Evolutionary conservation across 2,329 filamentous ascomycete species (phyloP).

Genomic region (Fusarium sp.): DNA sequence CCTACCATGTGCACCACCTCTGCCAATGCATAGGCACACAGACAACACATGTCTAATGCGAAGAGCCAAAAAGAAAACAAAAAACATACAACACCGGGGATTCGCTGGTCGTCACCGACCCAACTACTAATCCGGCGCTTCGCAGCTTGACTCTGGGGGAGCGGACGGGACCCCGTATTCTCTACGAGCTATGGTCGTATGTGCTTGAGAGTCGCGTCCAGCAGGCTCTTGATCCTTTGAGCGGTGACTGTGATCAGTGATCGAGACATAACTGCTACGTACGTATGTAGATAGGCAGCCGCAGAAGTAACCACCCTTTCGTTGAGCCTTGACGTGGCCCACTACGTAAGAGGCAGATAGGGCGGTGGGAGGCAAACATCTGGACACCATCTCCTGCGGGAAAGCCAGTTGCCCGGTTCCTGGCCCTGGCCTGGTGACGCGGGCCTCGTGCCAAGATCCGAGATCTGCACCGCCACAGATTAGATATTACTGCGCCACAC

Average conservation of each 20-base stretch:
- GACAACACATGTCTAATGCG: neutral
- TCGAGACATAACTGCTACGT: neutral
- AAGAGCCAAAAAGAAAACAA: neutral
- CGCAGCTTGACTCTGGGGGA: neutral
- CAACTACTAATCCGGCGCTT: conserved; percentile 1
- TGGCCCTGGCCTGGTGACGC: conserved; percentile 3
- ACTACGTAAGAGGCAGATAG: neutral
- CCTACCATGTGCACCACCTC: neutral
- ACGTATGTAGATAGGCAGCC: neutral
- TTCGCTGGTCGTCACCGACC: conserved; percentile 1
- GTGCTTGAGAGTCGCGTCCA: neutral
- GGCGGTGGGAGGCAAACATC: neutral
- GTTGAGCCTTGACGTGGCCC: neutral
- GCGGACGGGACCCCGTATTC: neutral
- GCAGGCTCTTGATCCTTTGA: neutral
- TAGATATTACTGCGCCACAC: neutral
- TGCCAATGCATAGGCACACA: neutral
- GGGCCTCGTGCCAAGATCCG: conserved; percentile 1
- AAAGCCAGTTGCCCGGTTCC: conserved; percentile 2
- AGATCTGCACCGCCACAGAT: conserved; percentile 8
- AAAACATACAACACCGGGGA: neutral
- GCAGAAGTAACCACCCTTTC: neutral
- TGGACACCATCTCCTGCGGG: neutral
- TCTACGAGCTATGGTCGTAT: conserved; percentile 1
- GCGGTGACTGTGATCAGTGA: neutral